Conservation (phyloP, 2,329 filamentous ascomycete species). For the Fusarium austroafricanum region DNA sequence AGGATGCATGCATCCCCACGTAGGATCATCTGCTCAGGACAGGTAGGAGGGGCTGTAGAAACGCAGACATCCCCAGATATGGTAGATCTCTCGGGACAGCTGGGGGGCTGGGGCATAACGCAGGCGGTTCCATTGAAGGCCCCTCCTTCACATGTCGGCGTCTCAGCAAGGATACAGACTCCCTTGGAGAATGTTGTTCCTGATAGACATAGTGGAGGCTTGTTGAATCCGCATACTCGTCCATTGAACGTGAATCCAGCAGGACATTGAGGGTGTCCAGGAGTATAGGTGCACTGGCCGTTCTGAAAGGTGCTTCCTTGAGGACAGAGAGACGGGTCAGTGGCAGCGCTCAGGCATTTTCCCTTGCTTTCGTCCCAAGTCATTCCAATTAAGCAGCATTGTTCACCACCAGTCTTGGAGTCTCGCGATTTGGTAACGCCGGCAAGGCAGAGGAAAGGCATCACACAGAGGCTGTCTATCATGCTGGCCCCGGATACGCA, state of each 20-base stretch:
- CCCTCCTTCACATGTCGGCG: not conserved
- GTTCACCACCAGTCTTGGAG: not conserved
- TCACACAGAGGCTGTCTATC: not conserved
- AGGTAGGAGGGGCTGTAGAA: not conserved
- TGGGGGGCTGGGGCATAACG: not conserved
- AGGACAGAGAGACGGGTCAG: not conserved
- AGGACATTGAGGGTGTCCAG: not conserved
- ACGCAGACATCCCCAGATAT: not conserved
- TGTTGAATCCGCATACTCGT: not conserved
- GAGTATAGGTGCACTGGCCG: not conserved
- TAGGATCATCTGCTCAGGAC: not conserved
- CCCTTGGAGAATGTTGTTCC: not conserved
- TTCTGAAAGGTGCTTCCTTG: not conserved
- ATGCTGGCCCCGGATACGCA: not conserved
- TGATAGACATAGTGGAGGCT: not conserved
- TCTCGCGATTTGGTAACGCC: not conserved
- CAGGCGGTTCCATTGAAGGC: not conserved
- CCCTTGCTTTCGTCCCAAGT: not conserved
- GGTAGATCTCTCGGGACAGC: not conserved
- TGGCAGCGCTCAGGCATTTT: not conserved
- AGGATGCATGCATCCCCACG: not conserved
- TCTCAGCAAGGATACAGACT: not conserved
- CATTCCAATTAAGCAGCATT: not conserved
- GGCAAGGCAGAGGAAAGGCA: not conserved
- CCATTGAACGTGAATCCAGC: not conserved